phyloP scores from a whole-genome alignment of 2,329 filamentous ascomycete species.

The Epichloe scottii region DNA sequence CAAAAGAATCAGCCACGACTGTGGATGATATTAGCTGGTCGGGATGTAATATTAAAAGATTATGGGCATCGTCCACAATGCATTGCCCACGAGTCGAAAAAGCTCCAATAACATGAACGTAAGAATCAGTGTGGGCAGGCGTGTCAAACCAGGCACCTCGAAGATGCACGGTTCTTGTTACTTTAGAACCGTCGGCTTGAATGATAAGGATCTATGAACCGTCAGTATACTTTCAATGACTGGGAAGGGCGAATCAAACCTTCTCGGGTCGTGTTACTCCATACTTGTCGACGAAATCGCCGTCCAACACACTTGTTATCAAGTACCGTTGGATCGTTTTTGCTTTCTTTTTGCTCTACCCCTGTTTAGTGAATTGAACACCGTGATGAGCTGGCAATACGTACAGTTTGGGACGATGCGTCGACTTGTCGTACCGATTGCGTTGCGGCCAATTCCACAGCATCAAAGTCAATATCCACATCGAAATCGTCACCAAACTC shows the following conservation, averaged over 20 bases:
- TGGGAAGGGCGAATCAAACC: conserved; percentile 32
- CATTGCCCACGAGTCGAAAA: conserved; percentile 62
- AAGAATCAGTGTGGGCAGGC: conserved; percentile 58
- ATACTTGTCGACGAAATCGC: conserved; percentile 51
- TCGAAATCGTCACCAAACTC: conserved; percentile 36
- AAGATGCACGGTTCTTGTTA: conserved; percentile 57
- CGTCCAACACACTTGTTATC: conserved; percentile 60
- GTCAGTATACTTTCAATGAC: conserved; percentile 8
- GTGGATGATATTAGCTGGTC: conserved; percentile 93
- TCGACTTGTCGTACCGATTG: conserved; percentile 38
- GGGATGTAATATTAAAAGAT: conserved; percentile 83
- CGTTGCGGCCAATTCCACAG: conserved; percentile 59
- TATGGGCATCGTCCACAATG: conserved; percentile 67
- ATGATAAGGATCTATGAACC: conserved; percentile 59
- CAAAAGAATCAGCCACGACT: conserved; percentile 91
- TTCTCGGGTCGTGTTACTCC: conserved; percentile 55
- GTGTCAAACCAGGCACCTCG: conserved; percentile 82
- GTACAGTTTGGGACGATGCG: conserved; percentile 22
- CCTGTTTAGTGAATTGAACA: conserved; percentile 45
- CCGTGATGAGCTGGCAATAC: conserved; percentile 7
- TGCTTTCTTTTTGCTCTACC: conserved; percentile 53
- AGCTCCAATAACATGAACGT: conserved; percentile 74
- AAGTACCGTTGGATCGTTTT: conserved; percentile 80
- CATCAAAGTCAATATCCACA: conserved; percentile 69
- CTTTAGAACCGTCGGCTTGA: conserved; percentile 60